Base-by-base conservation (phyloP, 1,139 yeast species). In the Pichia sp. region DNA sequence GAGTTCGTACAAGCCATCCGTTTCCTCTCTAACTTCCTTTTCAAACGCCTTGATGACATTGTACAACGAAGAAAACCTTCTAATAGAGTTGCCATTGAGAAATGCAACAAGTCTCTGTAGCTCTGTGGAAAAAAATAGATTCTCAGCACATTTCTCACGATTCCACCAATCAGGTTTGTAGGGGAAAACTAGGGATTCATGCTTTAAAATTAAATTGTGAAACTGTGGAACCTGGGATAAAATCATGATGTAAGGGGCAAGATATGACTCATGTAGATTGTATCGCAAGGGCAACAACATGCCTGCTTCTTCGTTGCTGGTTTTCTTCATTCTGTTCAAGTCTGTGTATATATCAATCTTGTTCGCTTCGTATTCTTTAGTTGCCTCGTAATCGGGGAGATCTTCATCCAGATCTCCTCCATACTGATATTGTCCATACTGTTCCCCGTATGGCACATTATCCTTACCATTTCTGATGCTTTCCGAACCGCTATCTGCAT, bases 161-260 rank as follows among this genome's bases (percentile, higher is more conserved):
- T 52, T 60, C 65, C 69, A 70, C 76, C 76, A 70, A 29, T 55
- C 50, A 3, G 59, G 55, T 7, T 60, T 52, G 38, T 52, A 67
- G 0, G 69, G 70, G 35, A 67, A 61, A 12, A 59, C 58, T 1
- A 47, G 40, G 28, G 58, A 59, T n/a, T 60, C 55, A 27, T 57
- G 61, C 3, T 52, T 47, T 30, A 64, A 48, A 2, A 70, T 45
- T 0, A 58, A 50, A 25, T 57, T 56, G 14, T 66, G 52, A 16
- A 69, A 63, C 6, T 46, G 41, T 0, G 74, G 69, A 14, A 71
- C 58, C 27, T 60, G 54, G 32, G 66, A 65, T n/a, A 69, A 44
- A n/a, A 68, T 57, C 43, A 62, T 60, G 24, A 72, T 41, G 18
- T 69, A 38, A 1, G 74, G 66, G 9, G 66, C 66, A 33, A 67